Conservation (phyloP, 805 yeast species). For the Starmerella bombicola region DNA sequence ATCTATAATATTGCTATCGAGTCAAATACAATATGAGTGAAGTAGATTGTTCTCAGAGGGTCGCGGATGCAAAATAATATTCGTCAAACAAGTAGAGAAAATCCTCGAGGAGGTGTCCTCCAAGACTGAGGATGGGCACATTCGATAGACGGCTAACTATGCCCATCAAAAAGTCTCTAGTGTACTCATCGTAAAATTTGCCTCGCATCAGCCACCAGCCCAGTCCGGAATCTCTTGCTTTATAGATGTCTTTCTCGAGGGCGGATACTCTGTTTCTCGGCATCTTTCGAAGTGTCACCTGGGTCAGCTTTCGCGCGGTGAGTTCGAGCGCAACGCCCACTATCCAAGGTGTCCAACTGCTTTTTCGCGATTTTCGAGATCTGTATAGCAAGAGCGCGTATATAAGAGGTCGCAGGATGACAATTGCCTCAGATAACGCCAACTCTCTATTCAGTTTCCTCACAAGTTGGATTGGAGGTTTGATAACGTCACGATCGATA, state of each 20-base stretch:
- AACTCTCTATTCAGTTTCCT: slow-evolving; percentile 22
- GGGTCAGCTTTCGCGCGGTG: slow-evolving; percentile 24
- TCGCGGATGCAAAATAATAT: slow-evolving; percentile 21
- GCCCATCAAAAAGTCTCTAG: slow-evolving; percentile 26
- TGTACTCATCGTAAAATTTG: slow-evolving; percentile 27
- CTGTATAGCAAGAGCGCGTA: slow-evolving; percentile 29
- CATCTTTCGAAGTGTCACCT: slow-evolving; percentile 12
- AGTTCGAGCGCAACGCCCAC: slow-evolving; percentile 29
- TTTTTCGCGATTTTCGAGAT: slow-evolving; percentile 16
- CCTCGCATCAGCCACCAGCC: slow-evolving; percentile 34
- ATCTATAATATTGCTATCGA: too few relatives aligned
- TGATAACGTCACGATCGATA: slow-evolving; percentile 28
- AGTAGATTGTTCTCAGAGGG: too few relatives aligned
- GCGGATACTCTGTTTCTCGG: slow-evolving; percentile 5
- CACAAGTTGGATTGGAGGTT: slow-evolving; percentile 26
- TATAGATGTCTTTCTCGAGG: slow-evolving; percentile 27
- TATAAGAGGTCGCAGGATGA: slow-evolving; percentile 31
- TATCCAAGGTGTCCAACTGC: slow-evolving; percentile 35
- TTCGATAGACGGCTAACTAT: slow-evolving; percentile 22
- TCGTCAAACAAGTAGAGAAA: slow-evolving; percentile 31
- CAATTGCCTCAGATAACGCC: slow-evolving; percentile 27
- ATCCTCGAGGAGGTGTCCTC: slow-evolving; percentile 29
- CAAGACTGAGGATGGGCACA: slow-evolving; percentile 28
- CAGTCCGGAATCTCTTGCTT: slow-evolving; percentile 23
- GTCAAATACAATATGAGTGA: too few relatives aligned